A percentile compares a stretch with the other conserved stretches of the same genome.
These are phyloP conservation scores for Petunia secreta DNA, from an alignment of 257 asterid species.

Conservation along the genomic window DNA sequence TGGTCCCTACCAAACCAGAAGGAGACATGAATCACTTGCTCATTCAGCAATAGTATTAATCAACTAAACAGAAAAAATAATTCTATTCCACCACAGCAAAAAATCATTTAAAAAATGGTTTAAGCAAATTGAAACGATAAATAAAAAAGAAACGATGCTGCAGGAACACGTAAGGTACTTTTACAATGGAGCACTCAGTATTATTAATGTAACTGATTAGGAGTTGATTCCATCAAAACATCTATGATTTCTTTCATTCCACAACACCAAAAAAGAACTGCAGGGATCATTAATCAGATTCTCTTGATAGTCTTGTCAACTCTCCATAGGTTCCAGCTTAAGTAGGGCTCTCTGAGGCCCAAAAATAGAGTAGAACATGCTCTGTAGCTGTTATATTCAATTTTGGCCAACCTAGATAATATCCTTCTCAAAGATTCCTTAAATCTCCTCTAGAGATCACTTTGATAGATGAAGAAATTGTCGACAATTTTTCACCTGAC, in stretches of 20 bases:
- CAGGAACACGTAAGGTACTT: background rate
- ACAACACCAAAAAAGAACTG: no score
- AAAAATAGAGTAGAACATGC: no score
- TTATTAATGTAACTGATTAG: background rate
- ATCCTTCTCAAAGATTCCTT: constrained; percentile 9
- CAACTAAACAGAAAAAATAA: background rate
- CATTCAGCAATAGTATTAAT: background rate
- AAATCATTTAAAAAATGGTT: constrained; percentile 14
- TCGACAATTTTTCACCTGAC: background rate
- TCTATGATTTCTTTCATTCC: no score
- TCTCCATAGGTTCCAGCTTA: no score
- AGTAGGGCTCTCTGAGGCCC: no score
- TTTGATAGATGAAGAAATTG: background rate
- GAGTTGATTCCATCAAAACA: no score
- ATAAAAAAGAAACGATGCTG: background rate
- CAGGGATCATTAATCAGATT: no score
- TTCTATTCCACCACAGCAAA: background rate
- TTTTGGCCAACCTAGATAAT: background rate
- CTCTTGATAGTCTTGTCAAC: no score
- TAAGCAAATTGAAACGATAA: background rate
- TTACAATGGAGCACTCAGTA: constrained; percentile 5
- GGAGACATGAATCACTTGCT: constrained; percentile 1
- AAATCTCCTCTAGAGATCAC: background rate
- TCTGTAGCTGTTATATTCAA: background rate
- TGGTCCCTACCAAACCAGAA: constrained; percentile 17